Evolutionary conservation across 2,329 filamentous ascomycete species (phyloP), one percentile per base, ranked within the genome.

Genomic region (Cladosporium sp.): DNA sequence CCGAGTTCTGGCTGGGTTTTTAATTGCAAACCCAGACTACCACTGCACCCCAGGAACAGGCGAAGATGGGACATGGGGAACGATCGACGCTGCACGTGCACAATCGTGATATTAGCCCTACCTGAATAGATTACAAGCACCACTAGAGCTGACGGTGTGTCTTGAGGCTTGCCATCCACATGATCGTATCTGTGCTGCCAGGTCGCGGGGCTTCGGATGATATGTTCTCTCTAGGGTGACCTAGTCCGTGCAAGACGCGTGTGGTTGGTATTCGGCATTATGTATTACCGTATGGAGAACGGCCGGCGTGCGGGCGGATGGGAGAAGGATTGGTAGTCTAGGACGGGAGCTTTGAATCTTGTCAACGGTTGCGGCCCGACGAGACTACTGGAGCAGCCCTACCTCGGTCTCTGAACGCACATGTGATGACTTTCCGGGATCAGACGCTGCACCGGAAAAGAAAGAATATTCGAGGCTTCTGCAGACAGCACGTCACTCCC

Each of bases 1-100:
- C 26, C 4, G 11, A 18, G 32, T 10, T 54, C 14, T 34, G 28
- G 21, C 12, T 54, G 51, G 47, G 51, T 30, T 54, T 54, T 4
- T 32, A 28, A 28, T 32, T n/a, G 51, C 26, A 10, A 21, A 14
- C n/a, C 15, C 28, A 28, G 7, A 34, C 18, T 4, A 14, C 32
- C 51, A 12, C 51, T 54, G 28, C 51, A 54, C 51, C 15, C 28
- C 21, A 32, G 51, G 51, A 54, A 32, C 12, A 44, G 18, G 28
- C 26, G 51, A 54, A 54, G 30, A 54, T 34, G 28, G 51, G 51
- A n/a, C 18, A 12, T 54, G 28, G 47, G 47, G 47, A 26, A 10
- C 51, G 51, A 30, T 54, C 28, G 51, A 30, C 14, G 28, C 28
- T 54, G 51, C 51, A 54, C 51, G 47, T 54, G 24, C 51, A 54